Evolutionary conservation across 257 asterid genomes (phyloP).

Genomic region (Lithospermum erythrorhizon): DNA sequence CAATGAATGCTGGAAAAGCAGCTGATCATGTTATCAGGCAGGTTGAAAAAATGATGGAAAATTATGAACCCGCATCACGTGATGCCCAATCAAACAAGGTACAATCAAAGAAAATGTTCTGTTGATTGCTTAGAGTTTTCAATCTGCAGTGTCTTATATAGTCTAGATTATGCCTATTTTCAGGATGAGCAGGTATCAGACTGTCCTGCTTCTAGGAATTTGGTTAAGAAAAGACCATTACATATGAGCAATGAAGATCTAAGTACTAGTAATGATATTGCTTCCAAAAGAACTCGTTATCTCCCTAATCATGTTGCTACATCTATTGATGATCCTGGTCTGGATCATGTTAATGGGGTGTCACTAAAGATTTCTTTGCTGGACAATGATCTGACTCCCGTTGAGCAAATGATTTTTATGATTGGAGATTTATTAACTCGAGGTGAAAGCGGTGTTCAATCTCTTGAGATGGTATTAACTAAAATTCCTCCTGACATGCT

Average conservation of each 20-base stretch:
- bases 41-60: constrained; percentile 74
- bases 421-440: constrained; percentile 90
- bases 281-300: constrained; percentile 53
- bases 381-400: constrained; percentile 52
- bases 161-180: neutral
- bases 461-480: constrained; percentile 77
- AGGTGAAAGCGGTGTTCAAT: constrained; percentile 88
- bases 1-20: constrained; percentile 92
- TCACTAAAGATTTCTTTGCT: constrained; percentile 39
- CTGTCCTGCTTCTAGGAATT: constrained; percentile 45
- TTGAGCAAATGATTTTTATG: constrained; percentile 82
- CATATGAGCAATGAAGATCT: constrained; percentile 53
- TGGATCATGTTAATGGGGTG: constrained; percentile 48
- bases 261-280: constrained; percentile 28
- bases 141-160: neutral
- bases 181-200: constrained; percentile 67
- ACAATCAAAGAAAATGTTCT: constrained; percentile 9
- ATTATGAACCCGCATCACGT: constrained; percentile 68
- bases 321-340: constrained; percentile 37
- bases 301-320: constrained; percentile 32
- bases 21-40: constrained; percentile 94
- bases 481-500: constrained; percentile 83
- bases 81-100: constrained; percentile 76
- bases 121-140: neutral
- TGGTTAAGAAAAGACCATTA: constrained; percentile 53